Base-by-base conservation (phyloP, 768 basidiomycete genomes). In the Fistulinella prunicolor region DNA sequence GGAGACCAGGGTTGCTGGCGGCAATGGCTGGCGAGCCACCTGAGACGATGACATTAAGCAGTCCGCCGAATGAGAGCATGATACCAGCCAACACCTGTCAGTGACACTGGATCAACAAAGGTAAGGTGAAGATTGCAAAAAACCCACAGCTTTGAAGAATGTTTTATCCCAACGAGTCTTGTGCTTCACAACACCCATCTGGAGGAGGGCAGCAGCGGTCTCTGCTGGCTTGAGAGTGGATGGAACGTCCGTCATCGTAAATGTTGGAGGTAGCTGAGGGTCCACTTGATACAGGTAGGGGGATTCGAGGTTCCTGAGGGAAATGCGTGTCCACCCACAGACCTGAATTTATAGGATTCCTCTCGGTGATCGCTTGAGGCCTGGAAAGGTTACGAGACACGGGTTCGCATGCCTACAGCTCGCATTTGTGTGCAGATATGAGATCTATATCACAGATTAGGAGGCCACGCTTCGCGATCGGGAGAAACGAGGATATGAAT, bases 41-140 rank as follows among this genome's bases (percentile, higher is more conserved):
- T 38, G 74, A 67, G 14, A 86, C 59, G 47, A 87, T 71, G 52
- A 84, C 68, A 19, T 78, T 78, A 23, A 88, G 63, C 14, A 88
- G 66, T 14, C 82, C 83, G 57, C 86, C 86, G 42, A 88, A 87
- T 7, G 85, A 85, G n/a, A 87, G 60, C 80, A 87, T 85, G 26
- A 77, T 73, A 14, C 86, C 86, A 23, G 84, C 86, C 47, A 80
- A 67, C 42, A 86, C 76, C 85, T 87, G 37, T 8, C 6, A 32
- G 30, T n/a, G n/a, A 12, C 16, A 8, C 38, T n/a, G 20, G 17
- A 19, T 50, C 32, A 46, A 39, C 2, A 19, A 1, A 22, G 19
- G 39, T 6, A 42, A 20, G 24, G 19, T 19, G 14, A 22, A 21
- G 28, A 24, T 28, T 0, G 6, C 13, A 19, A 21, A 23, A 2